Evolutionary conservation across 768 basidiomycete species (phyloP), one percentile per base, ranked within the genome.

Genomic region (Saitozyma sp.): DNA sequence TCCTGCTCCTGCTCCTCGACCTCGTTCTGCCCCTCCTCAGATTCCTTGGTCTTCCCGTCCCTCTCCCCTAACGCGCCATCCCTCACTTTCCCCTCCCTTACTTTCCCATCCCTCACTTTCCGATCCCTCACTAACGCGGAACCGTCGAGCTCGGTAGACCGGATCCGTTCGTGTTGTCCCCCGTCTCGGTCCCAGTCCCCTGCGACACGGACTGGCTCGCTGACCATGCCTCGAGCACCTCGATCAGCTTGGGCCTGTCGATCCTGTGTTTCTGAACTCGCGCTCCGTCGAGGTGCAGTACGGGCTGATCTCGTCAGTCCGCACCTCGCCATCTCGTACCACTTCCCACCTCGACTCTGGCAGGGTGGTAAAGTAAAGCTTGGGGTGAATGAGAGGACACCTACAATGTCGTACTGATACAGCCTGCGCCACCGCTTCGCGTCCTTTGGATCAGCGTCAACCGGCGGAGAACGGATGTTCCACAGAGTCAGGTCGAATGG

Each of bases 331-430:
- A 49, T 38, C 42, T 13, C n/a, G 38, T 10, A 52, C 46, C 37
- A 8, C 3, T 37, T 10, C 19, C 6, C n/a, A 48, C 38, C 17
- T 8, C 1, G 61, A 2, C 54, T 54, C n/a, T 37, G 6, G 37
- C 9, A 5, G 43, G 13, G 51, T n/a, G 11, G 29, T 29, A 29
- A 29, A 29, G 29, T 29, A 29, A 29, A 29, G 29, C 29, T 29
- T 29, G 29, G 29, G 37, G 16, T 38, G 51, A 19, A 53, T 46
- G 52, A 8, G 16, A 9, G 41, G 53, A 43, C 8, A 70, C 75
- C 51, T 56, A 77, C 78, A 54, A 79, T 79, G 55, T 79, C 78
- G 68, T 75, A 76, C 58, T 76, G 73, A 54, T 79, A 79, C 37
- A 69, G 39, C 49, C 74, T 67, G 38, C 71, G 62, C 70, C 76